Percentiles rank a stretch among this genome's conserved stretches.
phyloP scores from a whole-genome alignment of 768 basidiomycete species.

The Candolleomyces efflorescens region DNA sequence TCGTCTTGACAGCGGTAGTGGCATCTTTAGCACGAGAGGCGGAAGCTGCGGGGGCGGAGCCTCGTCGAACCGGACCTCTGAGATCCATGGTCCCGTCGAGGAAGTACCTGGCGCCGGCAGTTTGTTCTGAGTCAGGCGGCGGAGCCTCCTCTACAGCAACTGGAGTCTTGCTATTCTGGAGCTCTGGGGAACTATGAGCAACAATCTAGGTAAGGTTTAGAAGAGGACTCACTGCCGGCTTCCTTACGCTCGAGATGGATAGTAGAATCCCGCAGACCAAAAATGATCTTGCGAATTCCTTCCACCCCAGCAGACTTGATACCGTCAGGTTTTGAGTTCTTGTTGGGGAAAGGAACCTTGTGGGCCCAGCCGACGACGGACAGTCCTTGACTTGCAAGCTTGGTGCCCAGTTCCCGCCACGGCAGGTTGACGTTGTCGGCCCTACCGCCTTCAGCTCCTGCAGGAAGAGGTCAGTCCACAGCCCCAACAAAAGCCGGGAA shows the following conservation, averaged over 20 bases:
- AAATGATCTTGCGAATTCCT: background rate
- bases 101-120: background rate
- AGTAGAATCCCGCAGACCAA: background rate
- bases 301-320: background rate
- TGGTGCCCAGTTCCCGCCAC: background rate
- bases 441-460: background rate
- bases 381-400: background rate
- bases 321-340: background rate
- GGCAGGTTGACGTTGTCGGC: background rate
- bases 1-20: background rate
- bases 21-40: background rate
- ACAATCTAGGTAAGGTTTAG: background rate
- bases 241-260: background rate
- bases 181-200: background rate
- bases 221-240: background rate
- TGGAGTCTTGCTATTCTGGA: background rate
- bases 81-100: background rate
- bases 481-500: background rate
- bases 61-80: background rate
- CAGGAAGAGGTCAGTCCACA: background rate
- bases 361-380: background rate
- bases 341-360: background rate
- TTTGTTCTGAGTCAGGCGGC: background rate
- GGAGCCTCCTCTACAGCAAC: background rate
- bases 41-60: background rate